Evolutionary conservation across 2,329 filamentous ascomycete species (phyloP), one percentile per base, ranked within the genome.

Genomic region (Aspergillus sp.): DNA sequence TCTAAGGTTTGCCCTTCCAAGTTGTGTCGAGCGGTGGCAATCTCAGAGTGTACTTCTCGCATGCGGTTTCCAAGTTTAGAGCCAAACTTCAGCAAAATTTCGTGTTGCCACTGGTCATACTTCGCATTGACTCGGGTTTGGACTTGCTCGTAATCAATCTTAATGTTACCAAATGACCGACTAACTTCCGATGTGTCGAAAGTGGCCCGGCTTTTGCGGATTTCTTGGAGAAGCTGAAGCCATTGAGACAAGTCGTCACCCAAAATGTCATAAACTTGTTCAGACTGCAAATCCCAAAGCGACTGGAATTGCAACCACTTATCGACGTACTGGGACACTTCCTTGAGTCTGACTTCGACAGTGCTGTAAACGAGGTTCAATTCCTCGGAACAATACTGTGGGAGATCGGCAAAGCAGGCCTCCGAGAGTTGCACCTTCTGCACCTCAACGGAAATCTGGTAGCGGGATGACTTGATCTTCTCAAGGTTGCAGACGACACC

Each of bases 251-350:
- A 84, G 69, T 97, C 90, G 62, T 98, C 93, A 11, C 93, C 93
- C 7, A 99, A 84, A 52, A 90, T 86, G 61, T 96, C 91, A 69
- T 97, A 96, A 1, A 99, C 92, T 66, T 97, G 91, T 63, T 97
- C 93, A 3, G 93, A 91, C 72, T 96, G 93, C 57, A 99, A 82
- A 79, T 99, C 95, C 95, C 95, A 99, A 0, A 99, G 83, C 6
- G 93, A 98, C 75, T 99, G 95, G 77, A 98, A 99, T 68, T 97
- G 95, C 46, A 99, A 82, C 95, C 95, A 99, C 75, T 98, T 96
- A 72, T 97, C 92, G 9, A 99, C 91, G 66, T 99, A 99, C 4
- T 82, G 82, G 39, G 90, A 86, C 33, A 98, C 91, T 44, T 90
- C 87, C 15, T 83, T 81, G 4, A 99, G 79, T 75, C 95, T 96